These are phyloP conservation scores for Taphrina wiesneri DNA, from an alignment of 1,139 yeast genomes.

Conservation along the genomic window DNA sequence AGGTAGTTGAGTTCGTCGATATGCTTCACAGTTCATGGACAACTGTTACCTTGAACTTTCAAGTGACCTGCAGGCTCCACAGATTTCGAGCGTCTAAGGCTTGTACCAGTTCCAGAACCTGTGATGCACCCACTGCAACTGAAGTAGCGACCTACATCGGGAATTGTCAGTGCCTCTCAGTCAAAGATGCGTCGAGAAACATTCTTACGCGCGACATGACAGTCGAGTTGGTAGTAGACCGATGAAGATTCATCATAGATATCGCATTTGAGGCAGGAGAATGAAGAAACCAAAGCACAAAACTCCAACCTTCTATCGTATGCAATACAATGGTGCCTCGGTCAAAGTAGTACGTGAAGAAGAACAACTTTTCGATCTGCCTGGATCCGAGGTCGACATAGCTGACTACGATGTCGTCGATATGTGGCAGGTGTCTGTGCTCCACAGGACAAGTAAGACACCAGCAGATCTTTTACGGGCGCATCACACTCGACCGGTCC, in stretches of 20 bases:
- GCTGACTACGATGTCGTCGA: conserved; percentile 2
- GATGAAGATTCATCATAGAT: background rate
- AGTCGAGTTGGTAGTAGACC: background rate
- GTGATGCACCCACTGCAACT: too few relatives aligned
- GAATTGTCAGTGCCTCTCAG: too few relatives aligned
- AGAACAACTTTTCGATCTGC: background rate
- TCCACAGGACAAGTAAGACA: background rate
- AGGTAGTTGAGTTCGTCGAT: too few relatives aligned
- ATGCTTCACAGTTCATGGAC: too few relatives aligned
- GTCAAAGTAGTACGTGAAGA: background rate
- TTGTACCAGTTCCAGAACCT: too few relatives aligned
- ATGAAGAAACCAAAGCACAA: background rate
- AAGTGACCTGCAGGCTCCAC: background rate
- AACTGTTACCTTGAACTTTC: background rate
- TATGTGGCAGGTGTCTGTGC: background rate
- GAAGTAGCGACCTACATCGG: too few relatives aligned
- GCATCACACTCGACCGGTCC: background rate
- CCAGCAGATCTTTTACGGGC: conserved; percentile 4
- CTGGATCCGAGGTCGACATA: background rate
- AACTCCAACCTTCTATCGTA: background rate
- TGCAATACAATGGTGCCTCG: background rate
- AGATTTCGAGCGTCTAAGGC: background rate
- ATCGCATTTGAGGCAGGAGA: too few relatives aligned
- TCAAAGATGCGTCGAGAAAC: too few relatives aligned
- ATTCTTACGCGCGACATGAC: background rate